Conservation (phyloP, 805 yeast species). For the Cyberlindnera meyerae region DNA sequence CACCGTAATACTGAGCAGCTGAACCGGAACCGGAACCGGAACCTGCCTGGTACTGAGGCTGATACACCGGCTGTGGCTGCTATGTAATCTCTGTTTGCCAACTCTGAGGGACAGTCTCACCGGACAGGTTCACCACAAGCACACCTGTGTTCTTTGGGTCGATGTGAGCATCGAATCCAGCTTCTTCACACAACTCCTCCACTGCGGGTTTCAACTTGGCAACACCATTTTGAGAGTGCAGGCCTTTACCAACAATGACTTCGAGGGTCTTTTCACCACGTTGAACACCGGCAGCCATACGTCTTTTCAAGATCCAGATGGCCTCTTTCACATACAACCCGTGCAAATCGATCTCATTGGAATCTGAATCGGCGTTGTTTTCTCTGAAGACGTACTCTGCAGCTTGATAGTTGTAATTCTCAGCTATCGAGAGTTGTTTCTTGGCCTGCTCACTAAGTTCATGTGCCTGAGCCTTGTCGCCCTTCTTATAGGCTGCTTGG, state of each 20-base stretch:
- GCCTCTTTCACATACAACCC: constrained; percentile 92
- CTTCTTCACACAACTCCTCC: constrained; percentile 67
- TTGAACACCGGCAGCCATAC: constrained; percentile 60
- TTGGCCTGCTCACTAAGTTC: constrained; percentile 68
- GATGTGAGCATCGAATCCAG: constrained; percentile 52
- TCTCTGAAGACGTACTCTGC: constrained; percentile 86
- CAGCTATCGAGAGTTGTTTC: constrained; percentile 54
- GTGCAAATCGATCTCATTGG: constrained; percentile 87
- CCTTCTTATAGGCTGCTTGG: constrained; percentile 69
- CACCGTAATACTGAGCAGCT: constrained; percentile 15
- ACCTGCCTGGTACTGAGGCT: constrained; percentile 19
- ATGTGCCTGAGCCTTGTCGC: constrained; percentile 71
- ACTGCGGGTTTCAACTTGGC: constrained; percentile 90
- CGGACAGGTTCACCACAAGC: constrained; percentile 58
- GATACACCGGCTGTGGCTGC: constrained; percentile 23
- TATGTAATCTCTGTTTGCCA: constrained; percentile 33
- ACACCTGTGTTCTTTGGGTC: constrained; percentile 81
- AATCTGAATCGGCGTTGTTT: constrained; percentile 81
- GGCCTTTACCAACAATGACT: constrained; percentile 91
- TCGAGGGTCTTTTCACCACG: constrained; percentile 58
- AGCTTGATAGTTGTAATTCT: constrained; percentile 68
- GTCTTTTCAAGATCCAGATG: constrained; percentile 61
- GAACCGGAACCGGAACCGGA: constrained; percentile 11
- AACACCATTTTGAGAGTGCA: constrained; percentile 75
- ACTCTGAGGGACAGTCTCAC: constrained; percentile 39